Evolutionary conservation across 805 yeast genomes (phyloP).

Genomic region (Barnettozyma pratensis): DNA sequence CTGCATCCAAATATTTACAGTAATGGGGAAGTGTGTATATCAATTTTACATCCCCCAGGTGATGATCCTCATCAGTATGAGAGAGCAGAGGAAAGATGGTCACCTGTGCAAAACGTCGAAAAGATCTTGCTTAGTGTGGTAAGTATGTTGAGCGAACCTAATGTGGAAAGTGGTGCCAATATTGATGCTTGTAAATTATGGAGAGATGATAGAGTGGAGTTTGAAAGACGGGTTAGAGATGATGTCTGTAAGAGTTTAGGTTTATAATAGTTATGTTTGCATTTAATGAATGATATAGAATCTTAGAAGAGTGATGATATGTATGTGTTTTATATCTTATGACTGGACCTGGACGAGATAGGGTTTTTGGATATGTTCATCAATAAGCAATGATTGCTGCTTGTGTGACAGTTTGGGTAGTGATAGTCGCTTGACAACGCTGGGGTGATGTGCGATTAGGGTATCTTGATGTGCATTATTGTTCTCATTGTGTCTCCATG

Average conservation of each 20-base stretch:
- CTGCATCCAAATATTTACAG: slow-evolving; percentile 92
- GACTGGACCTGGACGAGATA: too few species aligned
- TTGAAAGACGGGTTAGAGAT: slow-evolving; percentile 54
- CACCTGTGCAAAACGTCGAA: slow-evolving; percentile 97
- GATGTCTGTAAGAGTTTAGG: slow-evolving; percentile 74
- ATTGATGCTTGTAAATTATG: slow-evolving; percentile 76
- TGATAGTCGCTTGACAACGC: too few species aligned
- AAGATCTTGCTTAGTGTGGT: slow-evolving; percentile 88
- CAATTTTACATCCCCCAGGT: slow-evolving; percentile 93
- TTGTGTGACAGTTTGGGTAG: too few species aligned
- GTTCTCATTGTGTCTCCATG: too few species aligned
- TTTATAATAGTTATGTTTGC: slow-evolving; percentile 28
- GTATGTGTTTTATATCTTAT: too few species aligned
- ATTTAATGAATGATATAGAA: too few species aligned
- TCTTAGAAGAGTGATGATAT: too few species aligned
- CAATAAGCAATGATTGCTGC: too few species aligned
- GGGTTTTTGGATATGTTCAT: too few species aligned
- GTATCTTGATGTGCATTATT: too few species aligned
- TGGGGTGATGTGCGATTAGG: too few species aligned
- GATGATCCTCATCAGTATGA: slow-evolving; percentile 97
- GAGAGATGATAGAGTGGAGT: slow-evolving; percentile 77
- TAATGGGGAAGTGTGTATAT: slow-evolving; percentile 94
- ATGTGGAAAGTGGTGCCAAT: slow-evolving; percentile 94
- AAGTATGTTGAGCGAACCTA: slow-evolving; percentile 97
- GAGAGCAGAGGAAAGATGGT: slow-evolving; percentile 94